phyloP scores from a whole-genome alignment of 1,284 basidiomycete species.

The Cryptococcus floricola region DNA sequence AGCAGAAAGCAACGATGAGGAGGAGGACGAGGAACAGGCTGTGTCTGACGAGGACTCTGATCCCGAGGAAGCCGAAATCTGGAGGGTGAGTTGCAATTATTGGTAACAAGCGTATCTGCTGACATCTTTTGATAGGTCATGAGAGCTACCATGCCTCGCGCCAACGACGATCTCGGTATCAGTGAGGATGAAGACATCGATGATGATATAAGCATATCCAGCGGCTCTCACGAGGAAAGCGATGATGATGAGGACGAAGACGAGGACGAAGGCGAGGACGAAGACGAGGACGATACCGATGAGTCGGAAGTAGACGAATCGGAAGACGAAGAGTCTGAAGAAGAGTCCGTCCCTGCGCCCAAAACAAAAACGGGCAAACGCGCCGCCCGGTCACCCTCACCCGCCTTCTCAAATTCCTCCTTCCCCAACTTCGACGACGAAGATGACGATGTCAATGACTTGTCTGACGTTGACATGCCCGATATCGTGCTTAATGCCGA shows the following conservation, averaged over 20 bases:
- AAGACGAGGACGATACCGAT: conserved; percentile 18
- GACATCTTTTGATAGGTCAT: conserved; percentile 60
- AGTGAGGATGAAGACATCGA: conserved; percentile 22
- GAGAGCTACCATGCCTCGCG: conserved; percentile 70
- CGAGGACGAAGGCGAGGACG: conserved; percentile 26
- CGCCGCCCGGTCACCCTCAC: conserved; percentile 3
- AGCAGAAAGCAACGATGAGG: conserved; percentile 42
- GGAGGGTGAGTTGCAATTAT: conserved; percentile 60
- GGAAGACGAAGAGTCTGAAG: conserved; percentile 10
- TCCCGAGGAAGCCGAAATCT: conserved; percentile 65
- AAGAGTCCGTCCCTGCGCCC: background rate
- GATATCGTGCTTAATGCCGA: conserved; percentile 43
- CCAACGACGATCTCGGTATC: conserved; percentile 50
- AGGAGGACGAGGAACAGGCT: conserved; percentile 41
- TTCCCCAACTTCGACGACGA: conserved; percentile 45
- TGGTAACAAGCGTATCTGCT: background rate
- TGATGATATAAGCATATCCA: conserved; percentile 10
- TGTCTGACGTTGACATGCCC: conserved; percentile 47
- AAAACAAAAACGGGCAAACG: conserved; percentile 2
- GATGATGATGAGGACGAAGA: conserved; percentile 22
- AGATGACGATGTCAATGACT: conserved; percentile 47
- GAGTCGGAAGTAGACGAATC: conserved; percentile 22
- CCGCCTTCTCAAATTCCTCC: conserved; percentile 14
- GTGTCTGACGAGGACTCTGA: conserved; percentile 52
- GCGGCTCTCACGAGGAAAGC: background rate